Base-by-base conservation (phyloP, 306 rosid genomes). In the Cyclanthera cordifolia region DNA sequence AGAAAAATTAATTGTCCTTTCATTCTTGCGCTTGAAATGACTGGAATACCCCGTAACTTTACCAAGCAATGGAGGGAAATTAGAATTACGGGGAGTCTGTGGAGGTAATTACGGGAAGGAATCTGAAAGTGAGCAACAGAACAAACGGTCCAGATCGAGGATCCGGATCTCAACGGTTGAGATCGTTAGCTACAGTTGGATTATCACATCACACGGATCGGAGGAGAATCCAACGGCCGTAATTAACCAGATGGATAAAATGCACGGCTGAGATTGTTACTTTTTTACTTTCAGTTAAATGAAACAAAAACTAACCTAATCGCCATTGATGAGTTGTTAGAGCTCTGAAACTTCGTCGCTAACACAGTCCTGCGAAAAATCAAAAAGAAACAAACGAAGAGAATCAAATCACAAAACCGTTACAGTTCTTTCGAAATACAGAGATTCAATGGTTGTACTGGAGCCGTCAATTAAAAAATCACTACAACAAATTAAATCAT, bases 271-370 rank as follows among this genome's bases (percentile, higher is more conserved):
- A 69, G 84, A 73, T 56, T 24, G 72, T 61, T 68, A 37, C 30
- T 53, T 61, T 61, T 68, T 59, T 23, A 24, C 45, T 59, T 59
- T 4, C 53, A 15, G 37, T 68, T 47, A 23, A 23, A 9, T 6
- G 65, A 54, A 48, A 53, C 7, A 8, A 43, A 25, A 15, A 72
- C 79, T 52, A 25, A 86, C 96, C 94, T 86, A 67, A 66, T 82
- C 76, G 79, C 96, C 99, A 93, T 90, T 78, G 95, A 81, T 25
- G 94, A 80, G 81, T 83, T 83, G 67, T 74, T 85, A 45, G 77
- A 89, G 95, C 94, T 93, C 86, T 77, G 82, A 72, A 85, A 47
- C 77, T 82, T 21, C 53, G 52, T 81, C 2, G 78, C 70, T 69
- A 72, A 83, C 70, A 30, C 85, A 78, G 79, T 76, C 51, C 99